Conservation (phyloP, 2,329 filamentous ascomycete species). For the Xylariales sp. region DNA sequence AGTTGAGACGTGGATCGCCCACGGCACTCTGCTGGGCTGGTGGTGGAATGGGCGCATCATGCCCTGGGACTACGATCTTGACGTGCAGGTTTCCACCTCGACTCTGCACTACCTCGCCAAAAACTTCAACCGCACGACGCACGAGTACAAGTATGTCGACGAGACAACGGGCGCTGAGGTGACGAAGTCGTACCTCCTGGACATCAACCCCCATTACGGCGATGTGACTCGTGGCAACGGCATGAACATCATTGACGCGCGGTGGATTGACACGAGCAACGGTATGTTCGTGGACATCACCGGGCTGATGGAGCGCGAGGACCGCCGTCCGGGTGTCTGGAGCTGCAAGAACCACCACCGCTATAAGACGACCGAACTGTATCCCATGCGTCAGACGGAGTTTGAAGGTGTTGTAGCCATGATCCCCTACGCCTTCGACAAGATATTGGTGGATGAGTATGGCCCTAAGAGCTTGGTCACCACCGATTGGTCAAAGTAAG, state of each 20-base stretch:
- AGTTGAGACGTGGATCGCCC: conserved; percentile 81
- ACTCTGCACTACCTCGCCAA: conserved; percentile 64
- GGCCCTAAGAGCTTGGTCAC: conserved; percentile 53
- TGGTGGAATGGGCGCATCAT: conserved; percentile 81
- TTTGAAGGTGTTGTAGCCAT: conserved; percentile 71
- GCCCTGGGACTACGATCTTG: conserved; percentile 85
- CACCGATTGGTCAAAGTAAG: conserved; percentile 60
- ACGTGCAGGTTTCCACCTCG: conserved; percentile 68
- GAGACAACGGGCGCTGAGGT: conserved; percentile 12
- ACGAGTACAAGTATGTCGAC: conserved; percentile 47
- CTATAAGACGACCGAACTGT: conserved; percentile 68
- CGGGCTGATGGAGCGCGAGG: conserved; percentile 64
- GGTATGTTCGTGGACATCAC: conserved; percentile 85
- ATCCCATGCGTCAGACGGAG: conserved; percentile 66
- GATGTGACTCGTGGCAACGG: conserved; percentile 61
- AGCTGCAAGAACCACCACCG: conserved; percentile 77
- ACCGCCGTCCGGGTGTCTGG: conserved; percentile 60
- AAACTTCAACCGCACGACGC: conserved; percentile 64
- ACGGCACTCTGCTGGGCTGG: conserved; percentile 81
- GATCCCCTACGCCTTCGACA: conserved; percentile 66
- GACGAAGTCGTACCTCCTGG: conserved; percentile 60
- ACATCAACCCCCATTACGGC: conserved; percentile 68
- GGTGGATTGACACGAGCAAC: conserved; percentile 74
- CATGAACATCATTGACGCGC: conserved; percentile 75
- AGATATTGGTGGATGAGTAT: conserved; percentile 63